phyloP scores from a whole-genome alignment of 179 eudicot species.

The Spergularia azorica region DNA sequence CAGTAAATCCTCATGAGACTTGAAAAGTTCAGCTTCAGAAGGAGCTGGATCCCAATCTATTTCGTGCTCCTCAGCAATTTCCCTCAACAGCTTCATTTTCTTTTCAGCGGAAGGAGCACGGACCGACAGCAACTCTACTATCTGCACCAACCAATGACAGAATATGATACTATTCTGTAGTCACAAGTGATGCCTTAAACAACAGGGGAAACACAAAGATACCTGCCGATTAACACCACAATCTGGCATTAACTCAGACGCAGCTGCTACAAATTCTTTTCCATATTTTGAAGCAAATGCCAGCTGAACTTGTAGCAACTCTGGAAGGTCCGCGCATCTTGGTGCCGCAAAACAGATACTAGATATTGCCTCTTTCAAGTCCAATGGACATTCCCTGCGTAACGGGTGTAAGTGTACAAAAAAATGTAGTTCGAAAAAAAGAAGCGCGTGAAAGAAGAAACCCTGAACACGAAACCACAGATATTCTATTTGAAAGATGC shows the following conservation, averaged over 20 bases:
- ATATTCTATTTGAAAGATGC: not conserved
- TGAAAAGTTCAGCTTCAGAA: constrained; percentile 82
- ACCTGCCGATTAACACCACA: constrained; percentile 98
- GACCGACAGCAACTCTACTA: constrained; percentile 78
- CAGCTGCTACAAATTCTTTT: constrained; percentile 79
- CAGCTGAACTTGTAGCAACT: constrained; percentile 76
- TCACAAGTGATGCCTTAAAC: not conserved
- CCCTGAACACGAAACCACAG: not conserved
- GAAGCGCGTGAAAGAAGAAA: not conserved
- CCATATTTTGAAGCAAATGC: constrained; percentile 84
- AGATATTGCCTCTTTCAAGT: constrained; percentile 94
- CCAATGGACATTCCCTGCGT: constrained; percentile 88
- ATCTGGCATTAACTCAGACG: constrained; percentile 88
- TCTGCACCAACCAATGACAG: constrained; percentile 37
- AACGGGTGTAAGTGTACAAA: not conserved
- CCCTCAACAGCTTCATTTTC: constrained; percentile 83
- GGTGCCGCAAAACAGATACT: constrained; percentile 95
- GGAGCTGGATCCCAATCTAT: constrained; percentile 95
- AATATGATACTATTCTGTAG: not conserved
- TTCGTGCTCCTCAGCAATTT: constrained; percentile 93
- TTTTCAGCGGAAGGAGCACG: constrained; percentile 95
- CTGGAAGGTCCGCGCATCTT: constrained; percentile 93
- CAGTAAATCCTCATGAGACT: constrained; percentile 90
- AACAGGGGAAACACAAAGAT: not conserved
- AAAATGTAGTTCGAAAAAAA: not conserved